phyloP scores from a whole-genome alignment of 78 protist genomes.

The Guillardia theta region DNA sequence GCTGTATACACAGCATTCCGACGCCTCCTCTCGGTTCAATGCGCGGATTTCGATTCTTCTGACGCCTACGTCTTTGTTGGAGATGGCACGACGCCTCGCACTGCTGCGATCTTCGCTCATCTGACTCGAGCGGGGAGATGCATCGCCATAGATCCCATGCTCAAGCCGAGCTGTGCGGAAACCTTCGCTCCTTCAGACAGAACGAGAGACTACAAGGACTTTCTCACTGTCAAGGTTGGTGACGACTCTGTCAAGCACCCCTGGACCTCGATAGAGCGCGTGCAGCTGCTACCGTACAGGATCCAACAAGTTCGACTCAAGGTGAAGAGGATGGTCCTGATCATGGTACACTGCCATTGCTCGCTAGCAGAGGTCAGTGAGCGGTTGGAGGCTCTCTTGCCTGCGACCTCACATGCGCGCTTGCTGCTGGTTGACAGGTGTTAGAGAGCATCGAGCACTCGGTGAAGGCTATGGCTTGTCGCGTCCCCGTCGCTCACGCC shows the following conservation, averaged over 20 bases:
- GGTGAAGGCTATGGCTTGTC: no score
- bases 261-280: neutral
- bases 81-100: conserved; percentile 21
- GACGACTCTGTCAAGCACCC: neutral
- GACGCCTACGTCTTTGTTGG: conserved; percentile 5
- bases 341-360: conserved; percentile 36
- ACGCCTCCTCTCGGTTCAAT: neutral
- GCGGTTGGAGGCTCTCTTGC: neutral
- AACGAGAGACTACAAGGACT: neutral
- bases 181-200: neutral
- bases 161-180: neutral
- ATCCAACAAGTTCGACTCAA: neutral
- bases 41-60: neutral
- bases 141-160: neutral
- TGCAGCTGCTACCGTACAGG: neutral
- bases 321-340: neutral
- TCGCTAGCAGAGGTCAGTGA: neutral
- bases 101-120: neutral
- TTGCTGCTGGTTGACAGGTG: no score
- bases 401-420: no score
- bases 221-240: neutral
- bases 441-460: no score
- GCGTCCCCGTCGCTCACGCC: no score
- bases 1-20: neutral
- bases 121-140: neutral